Evolutionary conservation across 2,329 filamentous ascomycete genomes (phyloP), one percentile per base, ranked within the genome.

Genomic region (Scedosporium dehoogii): DNA sequence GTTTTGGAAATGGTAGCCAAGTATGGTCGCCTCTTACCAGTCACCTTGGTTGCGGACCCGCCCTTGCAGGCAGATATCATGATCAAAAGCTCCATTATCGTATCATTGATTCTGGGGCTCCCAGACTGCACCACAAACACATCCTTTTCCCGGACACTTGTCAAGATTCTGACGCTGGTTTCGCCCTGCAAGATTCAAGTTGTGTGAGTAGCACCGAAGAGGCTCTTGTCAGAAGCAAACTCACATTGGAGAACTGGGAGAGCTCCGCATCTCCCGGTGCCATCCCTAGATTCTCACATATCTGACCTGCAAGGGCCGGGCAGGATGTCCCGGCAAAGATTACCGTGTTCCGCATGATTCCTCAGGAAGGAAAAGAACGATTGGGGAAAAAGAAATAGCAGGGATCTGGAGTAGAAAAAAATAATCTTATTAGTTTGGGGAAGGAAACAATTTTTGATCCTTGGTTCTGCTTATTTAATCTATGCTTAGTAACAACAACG

Each of bases 41-140:
- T 97, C 73, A 97, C 90, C 71, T 94, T 96, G 79, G 92, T 96
- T 66, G 94, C 91, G 62, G 94, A 97, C 67, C 93, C 94, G 71
- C 94, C 92, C 77, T 97, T 97, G 83, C 94, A 99, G 68, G 94
- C 94, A 67, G 91, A 94, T 70, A 97, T 97, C 91, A 99, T 96
- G 76, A 99, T 97, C 72, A 99, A 84, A 72, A 99, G 84, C 81
- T 99, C 94, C 92, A 99, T 97, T 73, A 99, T 92, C 71, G 91
- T 96, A 78, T 99, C 94, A 75, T 99, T 99, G 82, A 97, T 96
- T 78, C 89, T 91, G 72, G 86, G 83, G 77, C 94, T 97, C 67
- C 94, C 94, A 66, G 93, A 97, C 80, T 99, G 94, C 65, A 99
- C 89, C 73, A 99, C 93, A 75, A 97, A 99, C 70, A 99, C 93